Evolutionary conservation across 2,329 filamentous ascomycete genomes (phyloP).

Genomic region (Grosmannia huntii): DNA sequence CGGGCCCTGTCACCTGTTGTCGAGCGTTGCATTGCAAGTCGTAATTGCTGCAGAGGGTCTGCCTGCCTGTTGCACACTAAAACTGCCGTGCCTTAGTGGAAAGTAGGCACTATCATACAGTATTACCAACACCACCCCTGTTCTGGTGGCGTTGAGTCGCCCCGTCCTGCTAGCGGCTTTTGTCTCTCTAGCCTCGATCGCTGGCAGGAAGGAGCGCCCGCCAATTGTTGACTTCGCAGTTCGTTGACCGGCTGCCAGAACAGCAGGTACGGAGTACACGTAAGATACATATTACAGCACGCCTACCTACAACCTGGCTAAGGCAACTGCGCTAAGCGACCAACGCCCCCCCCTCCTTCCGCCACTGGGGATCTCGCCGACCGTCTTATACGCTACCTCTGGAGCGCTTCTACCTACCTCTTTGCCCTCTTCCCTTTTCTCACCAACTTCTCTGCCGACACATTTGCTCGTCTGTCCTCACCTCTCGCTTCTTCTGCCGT

Average conservation of each 20-base stretch:
- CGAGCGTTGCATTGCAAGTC: neutral
- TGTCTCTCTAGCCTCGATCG: neutral
- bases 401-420: neutral
- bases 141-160: neutral
- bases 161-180: neutral
- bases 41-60: neutral
- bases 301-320: neutral
- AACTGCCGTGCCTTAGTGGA: neutral
- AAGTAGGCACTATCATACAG: neutral
- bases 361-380: neutral
- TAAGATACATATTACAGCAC: neutral
- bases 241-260: conserved; percentile 9
- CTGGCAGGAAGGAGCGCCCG: neutral
- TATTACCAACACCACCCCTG: neutral
- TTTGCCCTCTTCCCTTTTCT: neutral
- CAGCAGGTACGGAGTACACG: neutral
- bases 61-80: neutral
- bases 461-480: neutral
- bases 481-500: neutral
- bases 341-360: neutral
- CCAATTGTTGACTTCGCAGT: conserved; percentile 11
- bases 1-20: neutral
- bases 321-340: neutral
- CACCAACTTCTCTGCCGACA: neutral
- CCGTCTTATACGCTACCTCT: neutral